Evolutionary conservation across 2,329 filamentous ascomycete genomes (phyloP).

Genomic region (Claviceps quebecensis): DNA sequence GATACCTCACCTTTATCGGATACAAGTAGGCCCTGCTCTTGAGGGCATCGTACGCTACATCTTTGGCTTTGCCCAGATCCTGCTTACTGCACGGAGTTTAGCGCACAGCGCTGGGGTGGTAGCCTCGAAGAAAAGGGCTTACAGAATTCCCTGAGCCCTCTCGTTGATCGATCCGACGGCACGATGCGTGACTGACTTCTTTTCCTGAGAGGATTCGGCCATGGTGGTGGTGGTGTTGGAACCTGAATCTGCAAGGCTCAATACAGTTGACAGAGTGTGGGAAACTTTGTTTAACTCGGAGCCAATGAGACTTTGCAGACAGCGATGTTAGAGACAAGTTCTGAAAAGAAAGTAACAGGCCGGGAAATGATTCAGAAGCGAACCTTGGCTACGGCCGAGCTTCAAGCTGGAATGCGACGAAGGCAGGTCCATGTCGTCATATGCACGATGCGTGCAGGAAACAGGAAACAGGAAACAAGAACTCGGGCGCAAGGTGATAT

Average conservation of each 20-base stretch:
- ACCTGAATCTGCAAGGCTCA: background rate
- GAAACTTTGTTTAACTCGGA: background rate
- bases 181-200: conserved; percentile 15
- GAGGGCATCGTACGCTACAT: conserved; percentile 52
- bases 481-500: background rate
- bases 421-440: conserved; percentile 3
- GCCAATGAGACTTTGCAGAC: background rate
- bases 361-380: too few relatives aligned
- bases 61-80: conserved; percentile 54
- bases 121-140: conserved; percentile 5
- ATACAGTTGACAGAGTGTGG: background rate
- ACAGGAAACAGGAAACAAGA: background rate
- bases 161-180: conserved; percentile 26
- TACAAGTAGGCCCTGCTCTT: conserved; percentile 73
- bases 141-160: conserved; percentile 38
- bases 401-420: background rate
- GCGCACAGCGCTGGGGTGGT: background rate
- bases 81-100: conserved; percentile 34
- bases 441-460: background rate
- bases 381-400: too few relatives aligned
- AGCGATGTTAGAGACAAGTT: background rate
- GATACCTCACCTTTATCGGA: conserved; percentile 49
- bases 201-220: conserved; percentile 8
- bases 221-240: conserved; percentile 1
- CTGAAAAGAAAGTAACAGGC: too few relatives aligned